These are phyloP conservation scores for Aristolochia contorta DNA, from an alignment of 164 flowering plant genomes.

Conservation along the genomic window DNA sequence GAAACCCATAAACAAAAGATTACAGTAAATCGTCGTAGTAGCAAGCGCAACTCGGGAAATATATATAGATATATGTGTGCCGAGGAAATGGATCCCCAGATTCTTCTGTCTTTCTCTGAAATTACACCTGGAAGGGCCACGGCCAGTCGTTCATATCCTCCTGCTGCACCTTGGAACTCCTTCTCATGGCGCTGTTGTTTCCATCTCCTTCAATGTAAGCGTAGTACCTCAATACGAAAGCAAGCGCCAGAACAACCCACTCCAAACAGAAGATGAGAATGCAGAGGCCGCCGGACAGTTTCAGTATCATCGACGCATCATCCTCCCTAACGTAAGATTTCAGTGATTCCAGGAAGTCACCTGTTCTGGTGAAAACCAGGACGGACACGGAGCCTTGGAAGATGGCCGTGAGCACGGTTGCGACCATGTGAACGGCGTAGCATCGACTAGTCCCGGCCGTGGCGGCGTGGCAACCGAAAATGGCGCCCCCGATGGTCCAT, in stretches of 20 bases:
- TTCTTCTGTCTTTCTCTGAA: neutral
- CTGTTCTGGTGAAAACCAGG: conserved; percentile 48
- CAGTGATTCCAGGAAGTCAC: conserved; percentile 39
- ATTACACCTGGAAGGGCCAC: conserved; percentile 31
- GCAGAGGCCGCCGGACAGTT: conserved; percentile 47
- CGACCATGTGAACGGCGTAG: conserved; percentile 64
- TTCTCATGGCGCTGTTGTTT: conserved; percentile 18
- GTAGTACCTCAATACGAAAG: conserved; percentile 51
- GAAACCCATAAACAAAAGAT: neutral
- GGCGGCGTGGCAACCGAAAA: conserved; percentile 45
- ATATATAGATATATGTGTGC: neutral
- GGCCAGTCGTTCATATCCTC: conserved; percentile 30
- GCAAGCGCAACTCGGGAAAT: neutral
- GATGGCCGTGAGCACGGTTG: conserved; percentile 69
- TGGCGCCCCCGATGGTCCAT: conserved; percentile 43
- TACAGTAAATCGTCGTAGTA: neutral
- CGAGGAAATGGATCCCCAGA: neutral
- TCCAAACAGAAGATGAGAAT: conserved; percentile 47
- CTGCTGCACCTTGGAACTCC: conserved; percentile 29
- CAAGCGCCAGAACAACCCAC: conserved; percentile 55
- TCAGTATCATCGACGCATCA: conserved; percentile 51
- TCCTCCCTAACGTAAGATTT: conserved; percentile 67
- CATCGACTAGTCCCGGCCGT: conserved; percentile 33
- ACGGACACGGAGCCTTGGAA: conserved; percentile 76
- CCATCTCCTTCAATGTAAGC: conserved; percentile 33